These are phyloP conservation scores for Bothia castanella DNA, from an alignment of 1,284 basidiomycete genomes.

Conservation along the genomic window DNA sequence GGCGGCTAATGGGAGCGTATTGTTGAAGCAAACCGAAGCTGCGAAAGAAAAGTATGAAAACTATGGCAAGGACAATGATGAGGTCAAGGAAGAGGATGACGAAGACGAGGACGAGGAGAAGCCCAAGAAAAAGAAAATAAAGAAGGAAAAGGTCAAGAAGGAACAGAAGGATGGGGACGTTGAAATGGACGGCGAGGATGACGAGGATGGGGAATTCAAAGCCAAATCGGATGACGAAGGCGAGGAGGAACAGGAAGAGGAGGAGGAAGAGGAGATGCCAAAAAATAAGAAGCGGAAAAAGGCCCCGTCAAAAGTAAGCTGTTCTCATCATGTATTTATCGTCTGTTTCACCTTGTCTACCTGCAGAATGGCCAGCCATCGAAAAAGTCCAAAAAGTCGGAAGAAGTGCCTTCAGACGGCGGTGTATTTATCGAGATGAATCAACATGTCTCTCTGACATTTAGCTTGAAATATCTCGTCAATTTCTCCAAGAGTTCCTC, in stretches of 20 bases:
- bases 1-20: conserved; percentile 86
- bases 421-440: conserved; percentile 84
- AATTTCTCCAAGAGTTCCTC: conserved; percentile 94
- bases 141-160: conserved; percentile 45
- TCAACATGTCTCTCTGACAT: conserved; percentile 84
- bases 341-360: conserved; percentile 1
- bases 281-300: conserved; percentile 65
- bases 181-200: conserved; percentile 40
- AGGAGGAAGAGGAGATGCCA: conserved; percentile 48
- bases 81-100: conserved; percentile 44
- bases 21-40: conserved; percentile 70
- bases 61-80: conserved; percentile 48
- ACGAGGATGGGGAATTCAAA: conserved; percentile 41
- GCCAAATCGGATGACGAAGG: conserved; percentile 49
- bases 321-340: neutral
- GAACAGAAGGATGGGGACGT: conserved; percentile 44
- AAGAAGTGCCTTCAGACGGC: conserved; percentile 45
- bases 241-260: conserved; percentile 51
- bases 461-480: conserved; percentile 95
- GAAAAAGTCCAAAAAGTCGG: conserved; percentile 53
- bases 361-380: conserved; percentile 44
- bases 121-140: conserved; percentile 42
- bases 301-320: conserved; percentile 47
- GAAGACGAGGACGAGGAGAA: conserved; percentile 37
- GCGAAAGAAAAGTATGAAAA: conserved; percentile 43